Conservation (phyloP, 192 early-diverging fungal species). For the Linnemannia zychae region DNA sequence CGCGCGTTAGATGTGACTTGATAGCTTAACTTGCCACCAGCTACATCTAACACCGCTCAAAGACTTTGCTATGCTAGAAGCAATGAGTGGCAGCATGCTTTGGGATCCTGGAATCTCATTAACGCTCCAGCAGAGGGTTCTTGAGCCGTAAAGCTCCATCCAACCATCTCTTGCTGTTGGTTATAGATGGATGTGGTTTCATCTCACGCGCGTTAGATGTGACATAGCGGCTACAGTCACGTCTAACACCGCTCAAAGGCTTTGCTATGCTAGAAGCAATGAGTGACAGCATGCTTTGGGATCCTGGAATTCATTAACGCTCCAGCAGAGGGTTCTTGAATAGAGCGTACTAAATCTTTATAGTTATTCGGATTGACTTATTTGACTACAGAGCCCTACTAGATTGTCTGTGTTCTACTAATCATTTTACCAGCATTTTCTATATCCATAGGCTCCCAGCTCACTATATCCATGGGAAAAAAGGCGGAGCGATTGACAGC, state of each 20-base stretch:
- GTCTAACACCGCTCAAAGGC: slow-evolving; percentile 26
- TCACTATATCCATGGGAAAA: slow-evolving; percentile 1
- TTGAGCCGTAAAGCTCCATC: slow-evolving; percentile 17
- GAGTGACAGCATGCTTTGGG: slow-evolving; percentile 45
- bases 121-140: slow-evolving; percentile 36
- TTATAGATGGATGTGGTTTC: slow-evolving; percentile 28
- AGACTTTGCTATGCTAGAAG: slow-evolving; percentile 15
- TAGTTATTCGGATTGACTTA: not conserved
- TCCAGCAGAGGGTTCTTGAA: slow-evolving; percentile 44
- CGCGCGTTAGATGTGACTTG: slow-evolving; percentile 32
- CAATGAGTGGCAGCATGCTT: slow-evolving; percentile 41
- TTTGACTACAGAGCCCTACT: not conserved
- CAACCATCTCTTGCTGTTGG: slow-evolving; percentile 22
- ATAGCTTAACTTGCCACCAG: slow-evolving; percentile 24
- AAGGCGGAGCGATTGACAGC: slow-evolving; percentile 13
- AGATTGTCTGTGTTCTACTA: not conserved
- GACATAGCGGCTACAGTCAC: slow-evolving; percentile 11
- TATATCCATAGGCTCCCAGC: slow-evolving; percentile 1
- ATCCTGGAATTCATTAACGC: slow-evolving; percentile 42
- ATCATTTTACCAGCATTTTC: not conserved
- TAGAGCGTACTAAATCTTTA: slow-evolving; percentile 18
- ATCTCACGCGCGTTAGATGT: slow-evolving; percentile 40
- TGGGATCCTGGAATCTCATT: slow-evolving; percentile 42
- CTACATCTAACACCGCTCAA: slow-evolving; percentile 29
- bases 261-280: slow-evolving; percentile 40